Evolutionary conservation across 257 asterid species (phyloP).

Genomic region (Linderniella brevidens): DNA sequence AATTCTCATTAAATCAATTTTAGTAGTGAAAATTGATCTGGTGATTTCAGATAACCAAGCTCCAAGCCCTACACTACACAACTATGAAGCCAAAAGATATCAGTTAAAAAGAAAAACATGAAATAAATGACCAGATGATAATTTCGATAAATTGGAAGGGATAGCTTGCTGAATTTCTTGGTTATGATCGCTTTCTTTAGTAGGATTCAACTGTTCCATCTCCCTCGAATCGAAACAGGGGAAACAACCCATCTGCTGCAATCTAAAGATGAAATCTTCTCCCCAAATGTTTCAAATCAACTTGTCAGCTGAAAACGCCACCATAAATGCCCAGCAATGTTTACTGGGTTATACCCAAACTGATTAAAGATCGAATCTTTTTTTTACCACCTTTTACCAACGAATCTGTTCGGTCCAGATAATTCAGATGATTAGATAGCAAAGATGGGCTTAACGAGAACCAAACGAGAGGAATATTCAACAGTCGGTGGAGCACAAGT

Average conservation of each 20-base stretch:
- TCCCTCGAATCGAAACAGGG: constrained; percentile 85
- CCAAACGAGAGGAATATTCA: constrained; percentile 10
- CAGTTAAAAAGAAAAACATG: not conserved
- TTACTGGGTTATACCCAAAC: constrained; percentile 11
- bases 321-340: constrained; percentile 12
- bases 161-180: constrained; percentile 36
- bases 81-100: not conserved
- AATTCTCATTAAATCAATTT: too few relatives aligned
- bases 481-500: constrained; percentile 4
- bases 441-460: constrained; percentile 5
- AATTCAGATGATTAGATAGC: constrained; percentile 5
- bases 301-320: not conserved
- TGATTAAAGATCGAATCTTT: constrained; percentile 12
- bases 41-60: constrained; percentile 11
- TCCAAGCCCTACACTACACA: constrained; percentile 28
- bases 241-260: constrained; percentile 74
- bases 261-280: constrained; percentile 16
- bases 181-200: constrained; percentile 38
- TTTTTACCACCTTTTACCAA: constrained; percentile 7
- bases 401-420: constrained; percentile 12
- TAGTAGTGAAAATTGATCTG: too few relatives aligned
- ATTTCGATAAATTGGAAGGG: constrained; percentile 56
- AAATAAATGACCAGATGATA: constrained; percentile 65
- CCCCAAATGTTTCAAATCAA: not conserved
- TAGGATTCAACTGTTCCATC: constrained; percentile 60